Base-by-base conservation (phyloP, 2,329 filamentous ascomycete genomes). In the Fusarium siculi region DNA sequence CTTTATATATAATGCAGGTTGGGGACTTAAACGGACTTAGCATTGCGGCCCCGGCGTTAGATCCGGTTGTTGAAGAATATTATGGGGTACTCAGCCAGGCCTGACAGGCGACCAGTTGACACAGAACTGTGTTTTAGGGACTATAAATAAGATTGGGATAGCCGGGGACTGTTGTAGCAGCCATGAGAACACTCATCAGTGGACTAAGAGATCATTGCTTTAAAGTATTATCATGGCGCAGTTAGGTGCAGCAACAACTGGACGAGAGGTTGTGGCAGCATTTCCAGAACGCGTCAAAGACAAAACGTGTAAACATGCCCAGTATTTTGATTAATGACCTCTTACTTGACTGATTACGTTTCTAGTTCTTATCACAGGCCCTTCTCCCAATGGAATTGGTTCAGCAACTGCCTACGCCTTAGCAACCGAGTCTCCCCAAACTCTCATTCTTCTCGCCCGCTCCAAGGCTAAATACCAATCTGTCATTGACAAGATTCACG, bases 251-350 rank as follows among this genome's bases (percentile, higher is more conserved):
- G 44, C 9, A 15, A 28, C 44, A 0, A 43, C 37, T 2, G n/a
- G 53, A 19, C 6, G 14, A 23, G 39, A 44, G 16, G 53, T 56
- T 21, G n/a, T 34, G 16, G 16, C n/a, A 16, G 28, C 28, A 5
- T 25, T 56, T 9, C 28, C 39, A 15, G 39, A 56, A 9, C 11
- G 14, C 4, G 53, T 34, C 1, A 25, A 21, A 19, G n/a, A 44
- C 5, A 56, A 34, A 30, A 44, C 28, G 6, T 43, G 53, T 55
- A 23, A 32, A 37, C 2, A 0, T 15, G 6, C 10, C 2, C 4
- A n/a, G 7, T n/a, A 0, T 7, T 23, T 4, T 7, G 12, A 7
- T 23, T n/a, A 4, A 5, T 1, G 14, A 18, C 19, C 5, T 3
- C 4, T 4, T 8, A 5, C 7, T 2, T 15, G 7, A 40, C 25